Percentiles rank a stretch among this genome's conserved stretches.
phyloP scores from a whole-genome alignment of 208 protist genomes.

The Wallacemonas sp. region DNA sequence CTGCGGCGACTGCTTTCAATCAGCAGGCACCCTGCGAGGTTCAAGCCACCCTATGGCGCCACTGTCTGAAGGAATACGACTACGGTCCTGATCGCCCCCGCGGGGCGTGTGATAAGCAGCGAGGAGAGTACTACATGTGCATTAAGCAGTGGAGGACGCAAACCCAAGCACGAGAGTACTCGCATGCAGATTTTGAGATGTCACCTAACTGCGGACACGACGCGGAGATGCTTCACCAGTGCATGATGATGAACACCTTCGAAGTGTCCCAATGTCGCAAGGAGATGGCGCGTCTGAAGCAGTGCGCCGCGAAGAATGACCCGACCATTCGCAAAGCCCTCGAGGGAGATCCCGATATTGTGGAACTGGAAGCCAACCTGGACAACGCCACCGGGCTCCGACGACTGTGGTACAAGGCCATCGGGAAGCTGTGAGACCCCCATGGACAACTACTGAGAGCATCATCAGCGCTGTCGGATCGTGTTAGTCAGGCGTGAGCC shows the following conservation, averaged over 20 bases:
- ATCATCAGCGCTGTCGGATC: background rate
- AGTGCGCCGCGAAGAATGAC: conserved; percentile 59
- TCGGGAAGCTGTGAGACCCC: conserved; percentile 64
- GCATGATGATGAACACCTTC: conserved; percentile 91
- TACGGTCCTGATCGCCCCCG: conserved; percentile 74
- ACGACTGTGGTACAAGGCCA: conserved; percentile 77
- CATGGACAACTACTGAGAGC: background rate
- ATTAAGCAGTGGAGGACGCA: conserved; percentile 67
- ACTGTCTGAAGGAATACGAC: conserved; percentile 85
- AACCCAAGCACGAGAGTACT: conserved; percentile 41
- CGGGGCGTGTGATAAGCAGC: conserved; percentile 70
- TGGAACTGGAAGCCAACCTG: conserved; percentile 25
- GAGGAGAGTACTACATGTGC: conserved; percentile 70
- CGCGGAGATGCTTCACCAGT: conserved; percentile 81
- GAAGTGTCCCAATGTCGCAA: conserved; percentile 70
- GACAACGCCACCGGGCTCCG: conserved; percentile 58
- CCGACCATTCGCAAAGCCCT: conserved; percentile 48
- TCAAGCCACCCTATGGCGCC: conserved; percentile 72
- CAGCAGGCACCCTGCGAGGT: conserved; percentile 62
- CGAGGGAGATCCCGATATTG: conserved; percentile 52
- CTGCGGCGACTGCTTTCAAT: conserved; percentile 10
- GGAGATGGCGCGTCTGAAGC: conserved; percentile 77
- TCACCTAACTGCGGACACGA: conserved; percentile 50
- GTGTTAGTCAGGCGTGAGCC: no score
- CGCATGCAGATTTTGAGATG: conserved; percentile 65